These are phyloP conservation scores for Plasmopara muralis DNA, from an alignment of 352 stramenopile genomes.

Conservation along the genomic window DNA sequence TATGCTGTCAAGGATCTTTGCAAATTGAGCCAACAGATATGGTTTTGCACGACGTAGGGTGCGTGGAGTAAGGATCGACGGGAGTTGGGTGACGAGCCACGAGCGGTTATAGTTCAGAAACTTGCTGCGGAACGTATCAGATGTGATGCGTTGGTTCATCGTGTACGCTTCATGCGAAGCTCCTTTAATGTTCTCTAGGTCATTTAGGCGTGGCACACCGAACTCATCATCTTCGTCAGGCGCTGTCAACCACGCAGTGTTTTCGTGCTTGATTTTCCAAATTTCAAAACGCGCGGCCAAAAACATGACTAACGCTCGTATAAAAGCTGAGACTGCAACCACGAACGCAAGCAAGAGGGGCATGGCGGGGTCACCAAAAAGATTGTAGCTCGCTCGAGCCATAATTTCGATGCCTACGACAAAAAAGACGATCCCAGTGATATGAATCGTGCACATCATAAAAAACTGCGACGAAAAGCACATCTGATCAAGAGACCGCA, in stretches of 20 bases:
- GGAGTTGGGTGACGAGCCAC: slow-evolving; percentile 95
- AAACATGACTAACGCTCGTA: slow-evolving; percentile 71
- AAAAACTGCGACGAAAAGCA: slow-evolving; percentile 98
- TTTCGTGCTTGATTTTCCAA: slow-evolving; percentile 96
- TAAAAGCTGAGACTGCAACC: slow-evolving; percentile 40
- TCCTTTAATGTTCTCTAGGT: slow-evolving; percentile 90
- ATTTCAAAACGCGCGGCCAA: slow-evolving; percentile 86
- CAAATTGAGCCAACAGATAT: slow-evolving; percentile 95
- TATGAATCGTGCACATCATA: slow-evolving; percentile 93
- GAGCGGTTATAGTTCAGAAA: slow-evolving; percentile 97
- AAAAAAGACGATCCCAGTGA: slow-evolving; percentile 94
- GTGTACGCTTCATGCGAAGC: slow-evolving; percentile 92
- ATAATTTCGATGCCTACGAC: slow-evolving; percentile 95
- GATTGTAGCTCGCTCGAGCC: slow-evolving; percentile 90
- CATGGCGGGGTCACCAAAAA: slow-evolving; percentile 94
- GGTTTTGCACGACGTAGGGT: slow-evolving; percentile 86
- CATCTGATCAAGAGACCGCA: slow-evolving; percentile 94
- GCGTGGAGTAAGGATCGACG: slow-evolving; percentile 92
- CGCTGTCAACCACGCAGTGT: slow-evolving; percentile 89
- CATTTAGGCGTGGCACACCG: slow-evolving; percentile 87
- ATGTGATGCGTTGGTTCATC: slow-evolving; percentile 96
- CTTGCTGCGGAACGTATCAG: slow-evolving; percentile 96
- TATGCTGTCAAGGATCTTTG: slow-evolving; percentile 92
- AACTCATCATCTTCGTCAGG: slow-evolving; percentile 90
- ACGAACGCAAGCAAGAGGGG: slow-evolving; percentile 79